phyloP scores from a whole-genome alignment of 2,329 filamentous ascomycete genomes.

The Metarhizium guizhouense region DNA sequence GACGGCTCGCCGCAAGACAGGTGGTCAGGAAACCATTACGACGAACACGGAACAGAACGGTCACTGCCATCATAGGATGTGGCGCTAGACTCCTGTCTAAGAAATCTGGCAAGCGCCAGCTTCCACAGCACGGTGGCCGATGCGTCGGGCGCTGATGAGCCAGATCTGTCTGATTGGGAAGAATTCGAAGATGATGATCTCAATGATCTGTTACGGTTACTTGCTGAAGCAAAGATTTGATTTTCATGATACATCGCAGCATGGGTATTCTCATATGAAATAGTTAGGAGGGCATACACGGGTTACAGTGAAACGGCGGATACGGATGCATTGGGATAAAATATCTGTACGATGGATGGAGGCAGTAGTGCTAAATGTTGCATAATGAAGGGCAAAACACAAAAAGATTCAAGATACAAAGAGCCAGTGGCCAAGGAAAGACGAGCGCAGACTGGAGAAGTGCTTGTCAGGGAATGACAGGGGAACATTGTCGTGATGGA shows the following conservation, averaged over 20 bases:
- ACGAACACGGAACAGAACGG: not conserved
- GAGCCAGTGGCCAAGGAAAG: not conserved
- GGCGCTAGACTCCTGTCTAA: not conserved
- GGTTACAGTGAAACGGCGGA: not conserved
- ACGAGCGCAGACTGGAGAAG: not conserved
- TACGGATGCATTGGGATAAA: not conserved
- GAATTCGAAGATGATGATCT: constrained; percentile 20
- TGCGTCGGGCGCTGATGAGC: not conserved
- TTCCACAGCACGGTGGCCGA: constrained; percentile 2
- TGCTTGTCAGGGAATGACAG: not conserved
- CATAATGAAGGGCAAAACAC: constrained; percentile 1
- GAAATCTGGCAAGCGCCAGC: constrained; percentile 10
- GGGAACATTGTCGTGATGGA: not conserved
- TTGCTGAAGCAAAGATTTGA: constrained; percentile 14
- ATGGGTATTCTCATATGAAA: not conserved
- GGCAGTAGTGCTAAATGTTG: not conserved
- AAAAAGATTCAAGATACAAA: not conserved
- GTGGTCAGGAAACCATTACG: not conserved
- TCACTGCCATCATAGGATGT: constrained; percentile 6
- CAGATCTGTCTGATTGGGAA: constrained; percentile 15
- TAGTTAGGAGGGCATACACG: constrained; percentile 1
- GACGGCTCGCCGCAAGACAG: constrained; percentile 1
- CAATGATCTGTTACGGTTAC: constrained; percentile 16
- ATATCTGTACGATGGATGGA: constrained; percentile 2
- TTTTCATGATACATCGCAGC: not conserved